A percentile compares a stretch with the other conserved stretches of the same genome.
These are phyloP conservation scores for Cornus controversa DNA, from an alignment of 148 eudicot genomes.

Conservation along the genomic window DNA sequence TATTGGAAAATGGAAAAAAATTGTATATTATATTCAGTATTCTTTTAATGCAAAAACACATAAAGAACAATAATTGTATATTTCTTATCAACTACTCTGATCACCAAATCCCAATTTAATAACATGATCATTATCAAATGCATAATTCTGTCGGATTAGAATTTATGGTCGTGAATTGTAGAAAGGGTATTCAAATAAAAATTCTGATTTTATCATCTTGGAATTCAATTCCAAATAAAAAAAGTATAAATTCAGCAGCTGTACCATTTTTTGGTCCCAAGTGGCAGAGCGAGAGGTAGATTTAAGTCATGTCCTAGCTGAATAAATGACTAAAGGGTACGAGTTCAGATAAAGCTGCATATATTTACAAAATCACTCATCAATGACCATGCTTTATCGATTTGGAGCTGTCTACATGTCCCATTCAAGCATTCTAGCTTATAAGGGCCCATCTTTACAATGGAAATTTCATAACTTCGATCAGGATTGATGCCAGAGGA, in stretches of 20 bases:
- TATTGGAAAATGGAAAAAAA: neutral
- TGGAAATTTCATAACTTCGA: neutral
- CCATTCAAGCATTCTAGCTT: neutral
- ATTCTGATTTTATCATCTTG: neutral
- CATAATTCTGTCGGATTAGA: neutral
- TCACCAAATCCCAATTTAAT: neutral
- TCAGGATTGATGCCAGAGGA: no score
- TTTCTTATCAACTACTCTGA: neutral
- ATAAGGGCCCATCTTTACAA: constrained; percentile 2
- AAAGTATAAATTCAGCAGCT: neutral
- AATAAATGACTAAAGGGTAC: neutral
- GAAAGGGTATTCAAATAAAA: neutral
- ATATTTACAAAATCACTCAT: neutral
- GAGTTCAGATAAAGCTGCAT: neutral
- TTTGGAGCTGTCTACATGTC: neutral
- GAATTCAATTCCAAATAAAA: neutral
- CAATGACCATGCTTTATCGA: constrained; percentile 1
- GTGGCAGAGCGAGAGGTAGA: neutral
- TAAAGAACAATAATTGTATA: no score
- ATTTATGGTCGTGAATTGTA: neutral
- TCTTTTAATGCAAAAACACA: neutral
- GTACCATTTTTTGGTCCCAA: neutral
- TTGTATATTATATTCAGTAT: neutral
- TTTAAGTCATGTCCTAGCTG: constrained; percentile 4
- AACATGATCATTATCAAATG: neutral